These are phyloP conservation scores for Fusarium domesticum DNA, from an alignment of 2,329 filamentous ascomycete species.

Conservation along the genomic window DNA sequence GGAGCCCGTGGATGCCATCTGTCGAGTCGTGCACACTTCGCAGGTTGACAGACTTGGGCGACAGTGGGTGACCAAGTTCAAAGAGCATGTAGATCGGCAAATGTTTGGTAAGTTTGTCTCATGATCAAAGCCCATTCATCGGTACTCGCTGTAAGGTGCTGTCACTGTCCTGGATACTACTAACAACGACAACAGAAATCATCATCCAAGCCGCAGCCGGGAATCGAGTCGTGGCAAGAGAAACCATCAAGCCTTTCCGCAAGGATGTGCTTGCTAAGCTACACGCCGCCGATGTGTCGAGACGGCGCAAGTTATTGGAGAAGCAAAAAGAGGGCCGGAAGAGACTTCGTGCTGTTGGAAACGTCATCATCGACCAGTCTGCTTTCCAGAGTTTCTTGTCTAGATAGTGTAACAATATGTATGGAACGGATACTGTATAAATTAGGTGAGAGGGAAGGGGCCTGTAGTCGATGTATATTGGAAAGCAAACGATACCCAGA, in stretches of 20 bases:
- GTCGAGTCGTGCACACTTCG: slow-evolving; percentile 80
- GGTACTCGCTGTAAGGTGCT: too few relatives aligned
- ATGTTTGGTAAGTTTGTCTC: slow-evolving; percentile 63
- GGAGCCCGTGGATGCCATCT: slow-evolving; percentile 86
- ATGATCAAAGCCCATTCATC: not conserved
- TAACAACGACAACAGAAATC: slow-evolving; percentile 57
- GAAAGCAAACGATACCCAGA: slow-evolving; percentile 8
- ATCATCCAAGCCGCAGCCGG: slow-evolving; percentile 90
- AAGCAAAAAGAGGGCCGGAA: slow-evolving; percentile 96
- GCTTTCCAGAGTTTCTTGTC: slow-evolving; percentile 93
- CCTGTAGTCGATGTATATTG: slow-evolving; percentile 1
- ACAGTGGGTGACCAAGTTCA: slow-evolving; percentile 92
- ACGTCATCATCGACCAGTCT: slow-evolving; percentile 93
- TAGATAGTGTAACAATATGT: slow-evolving; percentile 49
- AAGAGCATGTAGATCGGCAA: slow-evolving; percentile 91
- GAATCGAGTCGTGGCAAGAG: slow-evolving; percentile 78
- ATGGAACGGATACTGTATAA: slow-evolving; percentile 8
- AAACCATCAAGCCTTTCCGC: slow-evolving; percentile 93
- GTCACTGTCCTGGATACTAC: too few relatives aligned
- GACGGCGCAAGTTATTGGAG: slow-evolving; percentile 83
- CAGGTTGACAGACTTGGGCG: slow-evolving; percentile 79
- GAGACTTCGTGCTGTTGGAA: slow-evolving; percentile 77
- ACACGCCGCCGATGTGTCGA: slow-evolving; percentile 82
- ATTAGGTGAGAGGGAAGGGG: slow-evolving; percentile 5
- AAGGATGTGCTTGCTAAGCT: slow-evolving; percentile 94